Evolutionary conservation across 2,329 filamentous ascomycete species (phyloP).

Genomic region (Colletotrichum sidae): DNA sequence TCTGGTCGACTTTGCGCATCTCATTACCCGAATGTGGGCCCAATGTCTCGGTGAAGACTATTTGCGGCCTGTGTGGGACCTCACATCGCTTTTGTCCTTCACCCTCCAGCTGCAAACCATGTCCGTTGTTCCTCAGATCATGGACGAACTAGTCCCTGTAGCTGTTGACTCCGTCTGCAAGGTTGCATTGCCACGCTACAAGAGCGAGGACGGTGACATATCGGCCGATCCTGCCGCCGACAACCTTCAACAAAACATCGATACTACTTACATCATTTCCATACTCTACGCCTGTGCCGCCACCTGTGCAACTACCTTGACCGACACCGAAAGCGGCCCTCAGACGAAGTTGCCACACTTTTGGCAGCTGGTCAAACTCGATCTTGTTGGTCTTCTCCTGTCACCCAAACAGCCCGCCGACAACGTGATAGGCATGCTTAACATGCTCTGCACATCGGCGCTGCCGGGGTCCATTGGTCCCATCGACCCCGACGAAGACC

Average conservation of each 20-base stretch:
- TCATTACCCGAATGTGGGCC: slow-evolving; percentile 76
- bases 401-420: slow-evolving; percentile 72
- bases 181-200: slow-evolving; percentile 68
- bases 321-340: slow-evolving; percentile 44
- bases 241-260: slow-evolving; percentile 64
- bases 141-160: slow-evolving; percentile 66
- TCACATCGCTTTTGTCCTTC: slow-evolving; percentile 74
- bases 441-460: slow-evolving; percentile 74
- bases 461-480: slow-evolving; percentile 75
- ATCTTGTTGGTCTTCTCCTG: slow-evolving; percentile 75
- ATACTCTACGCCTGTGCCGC: slow-evolving; percentile 74
- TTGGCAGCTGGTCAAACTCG: slow-evolving; percentile 75
- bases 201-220: slow-evolving; percentile 60
- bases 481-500: slow-evolving; percentile 60
- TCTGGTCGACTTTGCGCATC: slow-evolving; percentile 72
- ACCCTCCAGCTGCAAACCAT: slow-evolving; percentile 72
- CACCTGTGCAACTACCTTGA: slow-evolving; percentile 62
- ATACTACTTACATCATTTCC: slow-evolving; percentile 72
- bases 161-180: slow-evolving; percentile 70
- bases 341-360: slow-evolving; percentile 59
- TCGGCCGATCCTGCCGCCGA: slow-evolving; percentile 41
- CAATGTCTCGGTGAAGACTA: slow-evolving; percentile 73
- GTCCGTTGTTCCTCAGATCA: slow-evolving; percentile 68
- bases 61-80: slow-evolving; percentile 72
- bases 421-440: slow-evolving; percentile 73